Evolutionary conservation across 768 basidiomycete genomes (phyloP).

Genomic region (Mycena chlorophos): DNA sequence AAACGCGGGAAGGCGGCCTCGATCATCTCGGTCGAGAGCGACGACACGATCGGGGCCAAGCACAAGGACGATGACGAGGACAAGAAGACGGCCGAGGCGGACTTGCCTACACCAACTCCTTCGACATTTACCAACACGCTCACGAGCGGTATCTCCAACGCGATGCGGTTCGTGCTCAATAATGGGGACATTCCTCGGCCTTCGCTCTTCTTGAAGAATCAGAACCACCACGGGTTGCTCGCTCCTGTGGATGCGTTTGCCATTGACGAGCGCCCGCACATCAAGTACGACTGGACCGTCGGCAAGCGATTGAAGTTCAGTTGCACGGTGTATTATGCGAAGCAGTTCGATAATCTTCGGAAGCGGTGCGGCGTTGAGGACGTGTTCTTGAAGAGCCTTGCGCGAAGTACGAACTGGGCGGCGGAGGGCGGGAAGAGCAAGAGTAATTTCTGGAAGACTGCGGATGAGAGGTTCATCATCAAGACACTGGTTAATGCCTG

Average conservation of each 20-base stretch:
- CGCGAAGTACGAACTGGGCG: conserved; percentile 61
- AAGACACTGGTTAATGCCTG: conserved; percentile 85
- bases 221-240: conserved; percentile 53
- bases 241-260: conserved; percentile 36
- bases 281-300: conserved; percentile 80
- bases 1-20: conserved; percentile 42
- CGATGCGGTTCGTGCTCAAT: conserved; percentile 59
- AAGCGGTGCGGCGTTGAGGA: conserved; percentile 67
- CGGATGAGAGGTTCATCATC: conserved; percentile 76
- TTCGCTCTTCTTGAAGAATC: conserved; percentile 35
- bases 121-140: conserved; percentile 48
- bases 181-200: conserved; percentile 34
- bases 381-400: conserved; percentile 59
- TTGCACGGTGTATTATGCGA: conserved; percentile 82
- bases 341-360: conserved; percentile 71
- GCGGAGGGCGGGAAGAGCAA: conserved; percentile 82
- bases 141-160: conserved; percentile 54
- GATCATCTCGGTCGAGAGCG: conserved; percentile 40
- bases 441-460: conserved; percentile 80
- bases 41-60: conserved; percentile 35
- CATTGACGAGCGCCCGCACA: conserved; percentile 75
- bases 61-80: conserved; percentile 10
- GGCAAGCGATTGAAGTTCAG: conserved; percentile 74
- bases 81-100: conserved; percentile 21
- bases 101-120: conserved; percentile 26